Percentiles rank a stretch among this genome's conserved stretches.
Evolutionary conservation across 805 yeast species (phyloP).

Genomic region (Ogataea glucozyma): DNA sequence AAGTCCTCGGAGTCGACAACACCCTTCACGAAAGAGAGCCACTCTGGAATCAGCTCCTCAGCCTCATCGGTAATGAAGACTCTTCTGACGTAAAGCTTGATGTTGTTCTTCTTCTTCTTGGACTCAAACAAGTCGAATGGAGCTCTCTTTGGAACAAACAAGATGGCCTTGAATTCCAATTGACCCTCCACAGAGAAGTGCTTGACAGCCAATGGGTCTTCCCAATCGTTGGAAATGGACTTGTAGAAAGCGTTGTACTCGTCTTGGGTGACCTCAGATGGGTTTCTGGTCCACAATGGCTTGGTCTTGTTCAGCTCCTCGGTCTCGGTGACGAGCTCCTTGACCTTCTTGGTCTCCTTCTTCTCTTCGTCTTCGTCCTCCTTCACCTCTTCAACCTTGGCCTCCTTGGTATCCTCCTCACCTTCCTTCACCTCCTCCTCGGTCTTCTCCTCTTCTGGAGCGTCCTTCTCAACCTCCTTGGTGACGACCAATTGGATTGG

Average conservation of each 20-base stretch:
- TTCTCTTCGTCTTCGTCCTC: conserved; percentile 70
- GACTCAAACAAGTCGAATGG: conserved; percentile 98
- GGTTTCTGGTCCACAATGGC: conserved; percentile 99
- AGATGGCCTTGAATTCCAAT: conserved; percentile 97
- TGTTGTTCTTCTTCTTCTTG: conserved; percentile 98
- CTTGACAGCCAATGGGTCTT: conserved; percentile 98
- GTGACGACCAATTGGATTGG: conserved; percentile 98
- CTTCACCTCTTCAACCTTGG: conserved; percentile 72
- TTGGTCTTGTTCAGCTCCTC: conserved; percentile 99
- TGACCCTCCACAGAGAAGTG: conserved; percentile 99
- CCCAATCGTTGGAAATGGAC: conserved; percentile 99
- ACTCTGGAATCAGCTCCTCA: conserved; percentile 98
- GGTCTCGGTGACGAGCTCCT: conserved; percentile 90
- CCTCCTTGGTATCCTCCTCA: conserved; percentile 58
- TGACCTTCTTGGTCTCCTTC: conserved; percentile 82
- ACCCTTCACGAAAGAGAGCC: conserved; percentile 97
- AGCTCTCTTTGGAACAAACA: conserved; percentile 98
- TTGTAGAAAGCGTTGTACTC: conserved; percentile 99
- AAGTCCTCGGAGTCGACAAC: conserved; percentile 99
- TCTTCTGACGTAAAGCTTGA: conserved; percentile 98
- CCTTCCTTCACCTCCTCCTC: conserved; percentile 51
- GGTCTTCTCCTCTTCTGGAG: conserved; percentile 75
- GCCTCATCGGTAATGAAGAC: conserved; percentile 99
- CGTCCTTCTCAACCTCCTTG: conserved; percentile 98
- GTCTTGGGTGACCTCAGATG: conserved; percentile 95